Evolutionary conservation across 768 basidiomycete species (phyloP).

Genomic region (Mycena maculata): DNA sequence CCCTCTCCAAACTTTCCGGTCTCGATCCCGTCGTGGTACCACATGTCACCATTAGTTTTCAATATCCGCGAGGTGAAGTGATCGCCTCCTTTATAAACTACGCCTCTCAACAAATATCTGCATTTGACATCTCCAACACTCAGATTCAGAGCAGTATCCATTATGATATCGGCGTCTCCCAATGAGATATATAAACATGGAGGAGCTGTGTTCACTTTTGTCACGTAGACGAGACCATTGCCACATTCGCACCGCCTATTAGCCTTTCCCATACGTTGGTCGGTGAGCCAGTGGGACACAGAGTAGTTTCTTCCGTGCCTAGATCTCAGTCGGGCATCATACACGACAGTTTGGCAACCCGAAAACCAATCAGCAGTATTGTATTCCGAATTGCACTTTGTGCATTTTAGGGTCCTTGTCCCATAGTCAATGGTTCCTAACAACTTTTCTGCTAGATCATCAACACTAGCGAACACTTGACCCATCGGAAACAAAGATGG

Average conservation of each 20-base stretch:
- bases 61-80: neutral
- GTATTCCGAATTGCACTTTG: neutral
- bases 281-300: neutral
- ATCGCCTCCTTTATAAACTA: neutral
- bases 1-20: neutral
- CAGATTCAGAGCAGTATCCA: neutral
- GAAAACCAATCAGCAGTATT: neutral
- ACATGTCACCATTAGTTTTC: neutral
- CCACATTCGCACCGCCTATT: neutral
- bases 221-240: neutral
- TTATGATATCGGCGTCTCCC: neutral
- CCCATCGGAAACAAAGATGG: neutral
- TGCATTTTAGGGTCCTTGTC: neutral
- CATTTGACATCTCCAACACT: neutral
- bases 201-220: neutral
- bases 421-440: neutral
- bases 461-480: neutral
- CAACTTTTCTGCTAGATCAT: neutral
- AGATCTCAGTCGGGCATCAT: too few relatives aligned
- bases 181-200: neutral
- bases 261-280: neutral
- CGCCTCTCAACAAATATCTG: neutral
- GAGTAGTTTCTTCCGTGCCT: too few relatives aligned
- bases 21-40: neutral
- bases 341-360: too few relatives aligned